phyloP scores from a whole-genome alignment of 2,329 filamentous ascomycete genomes.

The Scytalidium sp. region DNA sequence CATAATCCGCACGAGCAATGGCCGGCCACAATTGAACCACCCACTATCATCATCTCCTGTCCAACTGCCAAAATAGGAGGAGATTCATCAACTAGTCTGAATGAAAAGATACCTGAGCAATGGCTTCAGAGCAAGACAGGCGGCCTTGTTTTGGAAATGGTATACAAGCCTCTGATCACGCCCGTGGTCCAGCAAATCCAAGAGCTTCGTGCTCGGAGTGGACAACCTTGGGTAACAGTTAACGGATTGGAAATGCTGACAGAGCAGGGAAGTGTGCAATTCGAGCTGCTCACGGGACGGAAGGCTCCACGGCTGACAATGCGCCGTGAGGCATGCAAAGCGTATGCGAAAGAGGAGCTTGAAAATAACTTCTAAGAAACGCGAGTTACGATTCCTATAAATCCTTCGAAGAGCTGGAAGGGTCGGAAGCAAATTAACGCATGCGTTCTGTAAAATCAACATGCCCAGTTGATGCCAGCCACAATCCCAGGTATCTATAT shows the following conservation, averaged over 20 bases:
- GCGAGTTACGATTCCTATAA: too few relatives aligned
- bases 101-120: conserved; percentile 62
- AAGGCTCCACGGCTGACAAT: conserved; percentile 67
- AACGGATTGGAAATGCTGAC: conserved; percentile 71
- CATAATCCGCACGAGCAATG: conserved; percentile 55
- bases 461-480: too few relatives aligned
- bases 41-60: conserved; percentile 71
- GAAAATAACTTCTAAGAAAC: too few relatives aligned
- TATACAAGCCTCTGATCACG: conserved; percentile 69
- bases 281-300: conserved; percentile 72
- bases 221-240: conserved; percentile 60
- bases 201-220: conserved; percentile 44
- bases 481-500: too few relatives aligned
- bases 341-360: too few relatives aligned
- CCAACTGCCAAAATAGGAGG: conserved; percentile 65
- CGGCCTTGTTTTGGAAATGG: conserved; percentile 67
- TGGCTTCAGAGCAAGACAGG: conserved; percentile 72
- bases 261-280: conserved; percentile 75
- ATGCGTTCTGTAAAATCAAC: too few relatives aligned
- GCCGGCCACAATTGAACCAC: conserved; percentile 58
- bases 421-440: too few relatives aligned
- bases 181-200: conserved; percentile 65
- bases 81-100: conserved; percentile 58
- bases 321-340: too few relatives aligned
- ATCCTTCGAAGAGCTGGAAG: too few relatives aligned